Evolutionary conservation across 108 stramenopile genomes (phyloP).

Genomic region (Fistulifera pelliculosa): DNA sequence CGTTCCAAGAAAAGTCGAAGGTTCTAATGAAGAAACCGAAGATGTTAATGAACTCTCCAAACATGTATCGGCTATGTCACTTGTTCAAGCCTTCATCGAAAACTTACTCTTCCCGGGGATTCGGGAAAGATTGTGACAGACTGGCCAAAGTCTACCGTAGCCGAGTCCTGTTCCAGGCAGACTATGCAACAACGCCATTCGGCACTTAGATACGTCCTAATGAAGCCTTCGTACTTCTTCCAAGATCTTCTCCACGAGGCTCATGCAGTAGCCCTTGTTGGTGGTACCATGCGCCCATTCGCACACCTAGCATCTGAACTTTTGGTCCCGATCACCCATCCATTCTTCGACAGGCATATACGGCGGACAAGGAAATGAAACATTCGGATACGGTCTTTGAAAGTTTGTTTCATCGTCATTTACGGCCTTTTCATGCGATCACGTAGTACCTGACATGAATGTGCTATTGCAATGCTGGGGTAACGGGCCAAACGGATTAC

Average conservation of each 20-base stretch:
- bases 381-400: constrained; percentile 1
- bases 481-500: constrained; percentile 27
- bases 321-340: constrained; percentile 34
- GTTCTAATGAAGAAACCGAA: neutral
- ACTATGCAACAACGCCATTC: neutral
- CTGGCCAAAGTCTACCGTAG: constrained; percentile 14
- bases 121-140: constrained; percentile 73
- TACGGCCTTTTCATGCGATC: constrained; percentile 89
- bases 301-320: constrained; percentile 83
- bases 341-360: constrained; percentile 27
- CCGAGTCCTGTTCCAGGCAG: neutral
- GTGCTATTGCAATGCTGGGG: constrained; percentile 32
- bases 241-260: constrained; percentile 65
- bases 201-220: constrained; percentile 58
- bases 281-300: constrained; percentile 94
- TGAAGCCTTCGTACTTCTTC: constrained; percentile 81
- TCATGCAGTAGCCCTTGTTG: constrained; percentile 88
- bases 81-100: constrained; percentile 68
- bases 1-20: constrained; percentile 8
- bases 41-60: constrained; percentile 33
- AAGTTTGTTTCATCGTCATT: constrained; percentile 24
- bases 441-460: constrained; percentile 77
- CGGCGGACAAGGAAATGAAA: constrained; percentile 28
- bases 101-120: constrained; percentile 34
- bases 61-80: constrained; percentile 74